Conservation (phyloP, 129 eudicot genomes). For the Flaveria brownii region DNA sequence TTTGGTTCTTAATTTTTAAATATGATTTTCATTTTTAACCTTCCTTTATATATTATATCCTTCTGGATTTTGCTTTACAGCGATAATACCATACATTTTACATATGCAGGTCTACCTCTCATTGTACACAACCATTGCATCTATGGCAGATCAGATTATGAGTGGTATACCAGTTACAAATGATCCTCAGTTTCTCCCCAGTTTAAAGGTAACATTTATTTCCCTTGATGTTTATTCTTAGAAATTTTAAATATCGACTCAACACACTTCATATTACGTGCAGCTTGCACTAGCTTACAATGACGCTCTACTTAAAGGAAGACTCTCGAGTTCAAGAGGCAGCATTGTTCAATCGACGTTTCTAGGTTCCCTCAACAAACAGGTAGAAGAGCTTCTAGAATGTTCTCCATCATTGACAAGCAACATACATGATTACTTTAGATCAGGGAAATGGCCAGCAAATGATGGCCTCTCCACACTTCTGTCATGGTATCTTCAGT, state of each 20-base stretch:
- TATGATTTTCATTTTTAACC: too few relatives aligned
- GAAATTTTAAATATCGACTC: neutral
- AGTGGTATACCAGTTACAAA: slow-evolving; percentile 32
- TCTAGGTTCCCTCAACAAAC: slow-evolving; percentile 71
- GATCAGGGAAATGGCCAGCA: slow-evolving; percentile 61
- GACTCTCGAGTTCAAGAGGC: slow-evolving; percentile 53
- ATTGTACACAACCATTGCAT: slow-evolving; percentile 67
- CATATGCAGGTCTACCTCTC: slow-evolving; percentile 83
- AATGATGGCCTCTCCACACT: slow-evolving; percentile 35
- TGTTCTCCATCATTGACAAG: slow-evolving; percentile 33
- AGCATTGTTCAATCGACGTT: slow-evolving; percentile 80
- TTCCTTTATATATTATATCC: neutral
- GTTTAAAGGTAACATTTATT: slow-evolving; percentile 64
- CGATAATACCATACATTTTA: slow-evolving; percentile 5
- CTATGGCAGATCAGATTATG: slow-evolving; percentile 68
- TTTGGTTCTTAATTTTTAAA: too few relatives aligned
- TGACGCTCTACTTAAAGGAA: slow-evolving; percentile 68
- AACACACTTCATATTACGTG: neutral
- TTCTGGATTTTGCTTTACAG: neutral
- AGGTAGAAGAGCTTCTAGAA: slow-evolving; percentile 65
- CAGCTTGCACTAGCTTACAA: slow-evolving; percentile 93
- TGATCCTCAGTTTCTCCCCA: slow-evolving; percentile 66
- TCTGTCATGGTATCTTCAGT: slow-evolving; percentile 84
- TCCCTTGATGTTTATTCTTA: neutral
- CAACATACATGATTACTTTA: slow-evolving; percentile 44